Conservation (phyloP, 1,284 basidiomycete species). For the Butyriboletus appendiculatus region DNA sequence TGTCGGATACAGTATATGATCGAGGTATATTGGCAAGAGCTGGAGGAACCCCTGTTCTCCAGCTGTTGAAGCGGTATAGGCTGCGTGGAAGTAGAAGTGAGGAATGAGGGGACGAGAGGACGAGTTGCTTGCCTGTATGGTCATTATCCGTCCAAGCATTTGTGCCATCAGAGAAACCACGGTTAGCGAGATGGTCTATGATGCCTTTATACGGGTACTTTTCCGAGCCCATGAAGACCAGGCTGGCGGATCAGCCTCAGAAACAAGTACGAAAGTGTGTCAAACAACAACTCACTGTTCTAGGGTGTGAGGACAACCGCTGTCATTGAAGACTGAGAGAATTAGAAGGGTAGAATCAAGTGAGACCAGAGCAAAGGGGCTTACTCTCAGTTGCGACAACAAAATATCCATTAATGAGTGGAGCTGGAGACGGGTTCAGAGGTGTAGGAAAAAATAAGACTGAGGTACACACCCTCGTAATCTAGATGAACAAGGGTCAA, state of each 20-base stretch:
- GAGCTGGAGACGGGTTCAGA: slow-evolving; percentile 50
- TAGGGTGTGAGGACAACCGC: slow-evolving; percentile 90
- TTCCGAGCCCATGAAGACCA: slow-evolving; percentile 94
- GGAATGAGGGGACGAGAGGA: neutral
- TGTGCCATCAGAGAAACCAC: slow-evolving; percentile 93
- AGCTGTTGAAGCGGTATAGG: slow-evolving; percentile 97
- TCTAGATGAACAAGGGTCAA: slow-evolving; percentile 80
- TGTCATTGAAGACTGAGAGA: slow-evolving; percentile 82
- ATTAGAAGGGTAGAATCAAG: slow-evolving; percentile 1
- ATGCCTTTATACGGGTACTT: slow-evolving; percentile 97
- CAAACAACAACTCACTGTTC: slow-evolving; percentile 68
- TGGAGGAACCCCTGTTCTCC: slow-evolving; percentile 96
- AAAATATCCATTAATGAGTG: slow-evolving; percentile 92
- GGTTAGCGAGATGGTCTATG: slow-evolving; percentile 95
- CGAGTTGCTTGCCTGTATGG: slow-evolving; percentile 52
- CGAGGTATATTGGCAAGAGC: slow-evolving; percentile 92
- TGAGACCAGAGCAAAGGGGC: slow-evolving; percentile 23
- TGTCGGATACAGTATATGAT: slow-evolving; percentile 97
- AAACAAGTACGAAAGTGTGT: slow-evolving; percentile 2
- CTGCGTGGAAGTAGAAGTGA: slow-evolving; percentile 32
- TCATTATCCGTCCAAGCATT: slow-evolving; percentile 87
- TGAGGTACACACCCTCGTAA: slow-evolving; percentile 63
- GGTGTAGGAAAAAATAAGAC: neutral
- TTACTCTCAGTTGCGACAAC: slow-evolving; percentile 90
- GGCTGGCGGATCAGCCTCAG: slow-evolving; percentile 41